These are phyloP conservation scores for Fusarium pseudograminearum DNA, from an alignment of 2,329 filamentous ascomycete genomes.

Conservation along the genomic window DNA sequence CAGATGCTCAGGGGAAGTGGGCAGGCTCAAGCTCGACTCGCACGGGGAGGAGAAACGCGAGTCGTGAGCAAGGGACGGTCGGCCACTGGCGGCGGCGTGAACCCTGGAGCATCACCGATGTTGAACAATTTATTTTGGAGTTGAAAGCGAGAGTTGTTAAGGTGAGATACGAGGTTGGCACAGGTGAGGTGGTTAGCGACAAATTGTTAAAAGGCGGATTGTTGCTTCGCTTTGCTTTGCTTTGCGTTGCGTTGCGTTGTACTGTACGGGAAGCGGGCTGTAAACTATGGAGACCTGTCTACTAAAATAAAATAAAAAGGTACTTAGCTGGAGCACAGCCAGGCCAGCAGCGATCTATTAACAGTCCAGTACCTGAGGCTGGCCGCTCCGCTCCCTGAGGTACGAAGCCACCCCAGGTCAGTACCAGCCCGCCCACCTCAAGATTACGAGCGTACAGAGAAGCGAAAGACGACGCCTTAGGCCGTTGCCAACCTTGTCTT, in stretches of 20 bases:
- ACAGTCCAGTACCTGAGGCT: not conserved
- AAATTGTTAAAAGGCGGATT: constrained; percentile 20
- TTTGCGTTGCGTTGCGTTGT: constrained; percentile 9
- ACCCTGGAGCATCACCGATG: constrained; percentile 47
- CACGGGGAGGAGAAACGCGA: constrained; percentile 38
- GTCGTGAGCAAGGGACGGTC: constrained; percentile 45
- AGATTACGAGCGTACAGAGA: constrained; percentile 37
- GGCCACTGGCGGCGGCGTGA: constrained; percentile 43
- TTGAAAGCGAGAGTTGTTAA: constrained; percentile 13
- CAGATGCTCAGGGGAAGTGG: constrained; percentile 45
- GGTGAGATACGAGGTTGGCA: not conserved
- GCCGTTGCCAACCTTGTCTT: constrained; percentile 36
- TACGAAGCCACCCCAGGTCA: constrained; percentile 31
- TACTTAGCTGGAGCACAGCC: not conserved
- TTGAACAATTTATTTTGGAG: constrained; percentile 32
- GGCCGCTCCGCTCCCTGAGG: constrained; percentile 7
- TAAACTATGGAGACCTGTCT: constrained; percentile 6
- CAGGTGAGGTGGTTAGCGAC: constrained; percentile 36
- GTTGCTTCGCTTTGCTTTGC: constrained; percentile 13
- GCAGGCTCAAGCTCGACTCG: constrained; percentile 38
- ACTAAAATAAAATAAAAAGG: not conserved
- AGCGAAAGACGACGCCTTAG: constrained; percentile 37
- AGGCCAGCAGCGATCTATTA: constrained; percentile 13
- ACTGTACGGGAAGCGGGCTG: constrained; percentile 7
- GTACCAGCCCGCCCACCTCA: constrained; percentile 18